Conservation (phyloP, 2,329 filamentous ascomycete genomes). For the Helotiales sp. region DNA sequence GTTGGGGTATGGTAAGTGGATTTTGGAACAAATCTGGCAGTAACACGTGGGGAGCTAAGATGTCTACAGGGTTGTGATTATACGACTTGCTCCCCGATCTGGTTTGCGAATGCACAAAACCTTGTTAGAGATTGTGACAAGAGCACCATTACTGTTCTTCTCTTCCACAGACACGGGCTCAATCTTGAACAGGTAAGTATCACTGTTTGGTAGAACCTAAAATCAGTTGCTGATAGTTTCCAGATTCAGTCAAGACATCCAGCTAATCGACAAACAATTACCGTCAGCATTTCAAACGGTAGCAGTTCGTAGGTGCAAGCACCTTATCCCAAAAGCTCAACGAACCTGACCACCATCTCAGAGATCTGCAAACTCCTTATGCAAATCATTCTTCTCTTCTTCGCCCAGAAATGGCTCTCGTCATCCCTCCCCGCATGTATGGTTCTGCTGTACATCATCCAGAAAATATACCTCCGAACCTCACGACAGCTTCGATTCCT, state of each 20-base stretch:
- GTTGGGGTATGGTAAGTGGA: conserved; percentile 36
- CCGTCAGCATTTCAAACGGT: conserved; percentile 10
- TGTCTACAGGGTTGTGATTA: conserved; percentile 37
- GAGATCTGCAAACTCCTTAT: conserved; percentile 37
- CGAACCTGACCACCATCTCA: conserved; percentile 7
- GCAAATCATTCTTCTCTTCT: conserved; percentile 49
- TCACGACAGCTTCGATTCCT: conserved; percentile 48
- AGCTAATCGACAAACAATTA: conserved; percentile 30
- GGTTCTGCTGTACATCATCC: conserved; percentile 26
- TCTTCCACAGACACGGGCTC: conserved; percentile 18
- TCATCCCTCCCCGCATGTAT: conserved; percentile 43
- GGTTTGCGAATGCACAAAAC: conserved; percentile 36
- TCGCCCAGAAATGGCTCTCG: conserved; percentile 46
- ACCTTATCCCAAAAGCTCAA: conserved; percentile 28
- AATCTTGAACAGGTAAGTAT: conserved; percentile 32
- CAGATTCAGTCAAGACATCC: conserved; percentile 28
- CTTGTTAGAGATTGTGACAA: conserved; percentile 35
- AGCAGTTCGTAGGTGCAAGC: conserved; percentile 1
- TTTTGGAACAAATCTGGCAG: too few relatives aligned
- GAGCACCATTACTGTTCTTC: conserved; percentile 35
- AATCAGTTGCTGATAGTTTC: conserved; percentile 2
- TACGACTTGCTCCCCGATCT: conserved; percentile 40
- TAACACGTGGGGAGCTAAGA: too few relatives aligned
- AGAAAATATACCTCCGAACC: conserved; percentile 46
- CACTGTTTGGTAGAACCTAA: neutral